These are phyloP conservation scores for Ophiocordyceps australis DNA, from an alignment of 2,329 filamentous ascomycete species.

Conservation along the genomic window DNA sequence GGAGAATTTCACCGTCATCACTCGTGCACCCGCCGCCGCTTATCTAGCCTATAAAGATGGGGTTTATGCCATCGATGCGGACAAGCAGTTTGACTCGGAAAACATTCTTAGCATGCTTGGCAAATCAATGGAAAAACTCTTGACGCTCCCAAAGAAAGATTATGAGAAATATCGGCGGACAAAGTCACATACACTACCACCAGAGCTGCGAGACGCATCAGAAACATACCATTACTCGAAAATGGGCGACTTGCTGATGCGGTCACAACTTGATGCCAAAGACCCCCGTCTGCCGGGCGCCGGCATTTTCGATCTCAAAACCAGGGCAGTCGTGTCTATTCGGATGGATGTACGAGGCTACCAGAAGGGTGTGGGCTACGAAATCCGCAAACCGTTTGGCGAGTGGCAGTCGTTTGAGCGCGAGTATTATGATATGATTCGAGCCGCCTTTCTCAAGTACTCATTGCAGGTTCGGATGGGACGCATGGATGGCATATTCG, in stretches of 20 bases:
- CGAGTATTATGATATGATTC: slow-evolving; percentile 94
- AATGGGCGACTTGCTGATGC: slow-evolving; percentile 76
- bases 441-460: slow-evolving; percentile 89
- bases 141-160: slow-evolving; percentile 66
- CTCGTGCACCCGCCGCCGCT: slow-evolving; percentile 56
- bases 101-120: slow-evolving; percentile 85
- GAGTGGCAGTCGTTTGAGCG: slow-evolving; percentile 84
- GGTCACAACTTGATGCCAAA: slow-evolving; percentile 84
- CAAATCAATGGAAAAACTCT: slow-evolving; percentile 89
- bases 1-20: slow-evolving; percentile 53
- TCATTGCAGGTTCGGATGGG: slow-evolving; percentile 93
- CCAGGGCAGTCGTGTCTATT: slow-evolving; percentile 75
- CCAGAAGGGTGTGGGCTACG: slow-evolving; percentile 65
- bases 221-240: slow-evolving; percentile 82
- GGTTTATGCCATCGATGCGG: slow-evolving; percentile 84
- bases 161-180: slow-evolving; percentile 69
- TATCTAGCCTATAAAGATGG: slow-evolving; percentile 74
- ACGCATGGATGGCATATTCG: slow-evolving; percentile 96
- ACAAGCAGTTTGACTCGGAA: slow-evolving; percentile 75
- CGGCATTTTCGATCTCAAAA: slow-evolving; percentile 94
- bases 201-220: slow-evolving; percentile 51
- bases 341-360: slow-evolving; percentile 68
- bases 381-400: slow-evolving; percentile 61
- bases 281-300: slow-evolving; percentile 74
- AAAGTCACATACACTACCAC: slow-evolving; percentile 48